A percentile compares a stretch with the other conserved stretches of the same genome.
Evolutionary conservation across 225 moss, liverwort and hornwort genomes (phyloP).

Genomic region (Marchantia paleacea): DNA sequence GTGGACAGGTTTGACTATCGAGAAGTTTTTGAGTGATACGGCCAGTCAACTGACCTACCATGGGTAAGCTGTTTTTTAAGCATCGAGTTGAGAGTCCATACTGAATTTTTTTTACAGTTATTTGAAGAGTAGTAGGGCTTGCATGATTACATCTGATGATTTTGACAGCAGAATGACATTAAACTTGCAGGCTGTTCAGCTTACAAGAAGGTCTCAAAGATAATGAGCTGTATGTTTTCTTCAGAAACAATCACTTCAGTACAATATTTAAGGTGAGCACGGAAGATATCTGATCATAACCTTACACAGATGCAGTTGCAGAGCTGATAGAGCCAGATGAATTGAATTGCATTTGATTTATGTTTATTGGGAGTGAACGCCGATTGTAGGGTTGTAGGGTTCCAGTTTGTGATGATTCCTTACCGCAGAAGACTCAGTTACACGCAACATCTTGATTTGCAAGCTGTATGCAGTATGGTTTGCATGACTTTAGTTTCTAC

Average conservation of each 20-base stretch:
- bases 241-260: slow-evolving; percentile 99
- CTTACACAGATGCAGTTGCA: too few relatives aligned
- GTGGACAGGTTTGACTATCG: slow-evolving; percentile 63
- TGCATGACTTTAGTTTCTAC: background rate
- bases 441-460: too few relatives aligned
- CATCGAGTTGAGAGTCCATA: background rate
- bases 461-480: background rate
- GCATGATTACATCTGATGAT: background rate
- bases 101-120: background rate
- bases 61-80: slow-evolving; percentile 54
- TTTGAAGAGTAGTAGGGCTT: background rate
- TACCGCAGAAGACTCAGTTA: too few relatives aligned
- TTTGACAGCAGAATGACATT: too few relatives aligned
- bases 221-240: slow-evolving; percentile 85
- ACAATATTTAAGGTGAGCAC: slow-evolving; percentile 81
- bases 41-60: slow-evolving; percentile 93
- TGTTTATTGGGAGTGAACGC: too few relatives aligned
- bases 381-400: too few relatives aligned
- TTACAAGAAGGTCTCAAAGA: slow-evolving; percentile 86
- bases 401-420: too few relatives aligned
- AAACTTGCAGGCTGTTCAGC: slow-evolving; percentile 71
- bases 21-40: slow-evolving; percentile 71
- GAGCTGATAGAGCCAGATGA: too few relatives aligned
- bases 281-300: background rate
- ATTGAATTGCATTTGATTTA: too few relatives aligned